Percentiles rank a stretch among this genome's conserved stretches.
Conservation (phyloP, 2,329 filamentous ascomycete species). For the Alternaria brassicae region DNA sequence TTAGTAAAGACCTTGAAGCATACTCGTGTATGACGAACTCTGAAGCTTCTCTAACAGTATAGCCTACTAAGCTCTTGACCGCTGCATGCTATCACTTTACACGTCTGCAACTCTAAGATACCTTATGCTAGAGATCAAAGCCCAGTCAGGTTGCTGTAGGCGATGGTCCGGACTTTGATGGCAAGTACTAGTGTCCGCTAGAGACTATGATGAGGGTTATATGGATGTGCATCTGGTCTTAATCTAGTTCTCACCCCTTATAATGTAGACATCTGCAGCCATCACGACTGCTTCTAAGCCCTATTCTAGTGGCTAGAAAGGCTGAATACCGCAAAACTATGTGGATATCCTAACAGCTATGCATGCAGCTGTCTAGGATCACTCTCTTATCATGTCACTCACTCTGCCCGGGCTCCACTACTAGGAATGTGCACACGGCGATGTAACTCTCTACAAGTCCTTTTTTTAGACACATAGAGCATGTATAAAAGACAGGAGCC, state of each 20-base stretch:
- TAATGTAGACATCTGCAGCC: neutral
- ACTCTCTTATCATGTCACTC: neutral
- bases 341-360: slow-evolving; percentile 1
- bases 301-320: neutral
- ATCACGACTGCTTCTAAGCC: slow-evolving; percentile 4
- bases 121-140: neutral
- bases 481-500: slow-evolving; percentile 11
- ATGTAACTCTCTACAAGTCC: slow-evolving; percentile 3
- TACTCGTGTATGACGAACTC: no score
- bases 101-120: no score
- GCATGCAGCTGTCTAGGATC: slow-evolving; percentile 1
- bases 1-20: no score
- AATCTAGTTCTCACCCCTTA: neutral
- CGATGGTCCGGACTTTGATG: neutral
- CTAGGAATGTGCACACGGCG: neutral
- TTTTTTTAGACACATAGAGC: neutral
- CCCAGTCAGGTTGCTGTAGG: no score
- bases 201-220: neutral
- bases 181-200: neutral
- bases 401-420: slow-evolving; percentile 6
- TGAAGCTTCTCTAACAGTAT: no score
- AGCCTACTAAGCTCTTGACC: no score
- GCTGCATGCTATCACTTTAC: no score
- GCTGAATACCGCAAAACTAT: slow-evolving; percentile 3
- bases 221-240: neutral